Conservation (phyloP, 371 early-diverging fungal species). For the Mucor mucedo region DNA sequence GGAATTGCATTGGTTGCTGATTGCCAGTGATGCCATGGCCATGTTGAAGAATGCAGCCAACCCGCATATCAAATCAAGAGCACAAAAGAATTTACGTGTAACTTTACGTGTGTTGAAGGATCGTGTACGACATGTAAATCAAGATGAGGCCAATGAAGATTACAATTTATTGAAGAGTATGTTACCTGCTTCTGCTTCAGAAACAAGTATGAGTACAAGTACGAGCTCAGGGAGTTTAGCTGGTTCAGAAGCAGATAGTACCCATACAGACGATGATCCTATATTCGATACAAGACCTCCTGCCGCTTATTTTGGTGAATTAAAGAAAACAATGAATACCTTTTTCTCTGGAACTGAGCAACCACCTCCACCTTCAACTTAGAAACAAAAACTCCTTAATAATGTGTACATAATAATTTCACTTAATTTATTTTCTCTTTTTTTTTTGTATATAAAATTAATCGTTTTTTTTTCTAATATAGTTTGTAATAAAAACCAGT, state of each 20-base stretch:
- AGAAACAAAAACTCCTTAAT: too few species aligned
- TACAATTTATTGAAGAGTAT: slow-evolving; percentile 15
- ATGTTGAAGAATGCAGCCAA: slow-evolving; percentile 34
- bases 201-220: slow-evolving; percentile 19
- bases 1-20: slow-evolving; percentile 45
- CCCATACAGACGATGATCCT: not conserved
- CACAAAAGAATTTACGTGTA: slow-evolving; percentile 26
- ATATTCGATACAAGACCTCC: not conserved
- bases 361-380: not conserved
- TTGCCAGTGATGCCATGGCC: slow-evolving; percentile 39
- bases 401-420: too few species aligned
- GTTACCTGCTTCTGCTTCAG: slow-evolving; percentile 8
- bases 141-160: not conserved
- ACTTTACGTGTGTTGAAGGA: slow-evolving; percentile 29
- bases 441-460: too few species aligned
- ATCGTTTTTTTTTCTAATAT: too few species aligned
- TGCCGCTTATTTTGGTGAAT: slow-evolving; percentile 29
- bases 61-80: slow-evolving; percentile 36
- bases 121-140: slow-evolving; percentile 7
- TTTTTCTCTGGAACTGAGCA: slow-evolving; percentile 17
- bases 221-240: slow-evolving; percentile 24
- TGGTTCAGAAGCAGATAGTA: slow-evolving; percentile 20
- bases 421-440: too few species aligned
- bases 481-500: too few species aligned
- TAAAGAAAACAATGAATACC: slow-evolving; percentile 21